Base-by-base conservation (phyloP, 106 monocot genomes). In the Dioscorea zingiberensis region DNA sequence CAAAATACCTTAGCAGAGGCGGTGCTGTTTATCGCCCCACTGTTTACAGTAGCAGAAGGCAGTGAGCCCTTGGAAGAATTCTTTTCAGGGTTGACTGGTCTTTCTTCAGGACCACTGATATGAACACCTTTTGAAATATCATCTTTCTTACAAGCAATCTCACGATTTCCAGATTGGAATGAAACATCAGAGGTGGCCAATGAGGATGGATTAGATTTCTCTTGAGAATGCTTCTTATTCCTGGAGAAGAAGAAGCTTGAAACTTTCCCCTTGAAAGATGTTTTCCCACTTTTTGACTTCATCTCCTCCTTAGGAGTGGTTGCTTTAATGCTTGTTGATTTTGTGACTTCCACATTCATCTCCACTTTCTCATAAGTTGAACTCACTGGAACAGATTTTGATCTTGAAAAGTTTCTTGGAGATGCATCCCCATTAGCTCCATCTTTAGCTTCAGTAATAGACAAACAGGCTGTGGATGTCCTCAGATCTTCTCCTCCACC, bases 241-340 rank as follows among this genome's bases (percentile, higher is more conserved):
- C 56, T 84, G 21, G 81, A 77, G 32, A 78, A 87, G 61, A 94
- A 80, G 44, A 94, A 78, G 64, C 70, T 84, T 44, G 87, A 90
- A 27, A 94, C 76, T 66, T 83, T 94, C 25, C 80, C 83, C 66
- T 76, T 95, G n/a, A 95, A 83, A 47, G 59, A 84, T 55, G 65
- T 72, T 59, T 79, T 95, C 51, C 65, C 71, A 53, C 73, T 71
- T 47, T 87, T 90, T 11, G 71, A 44, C 61, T 83, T 76, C 58
- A 67, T 51, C 21, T 48, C 48, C 29, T 58, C 73, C 61, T 83
- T 78, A 18, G 62, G 19, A 53, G n/a, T 47, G 53, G 27, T 64
- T 7, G 64, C 58, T 63, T 81, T 73, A 10, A 55, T 68, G 51
- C 60, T 60, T 0, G 17, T 68, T 11, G 79, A 51, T 55, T 38